A percentile compares a stretch with the other conserved stretches of the same genome.
Conservation (phyloP, 2,329 filamentous ascomycete species). For the Colletotrichum sp. region DNA sequence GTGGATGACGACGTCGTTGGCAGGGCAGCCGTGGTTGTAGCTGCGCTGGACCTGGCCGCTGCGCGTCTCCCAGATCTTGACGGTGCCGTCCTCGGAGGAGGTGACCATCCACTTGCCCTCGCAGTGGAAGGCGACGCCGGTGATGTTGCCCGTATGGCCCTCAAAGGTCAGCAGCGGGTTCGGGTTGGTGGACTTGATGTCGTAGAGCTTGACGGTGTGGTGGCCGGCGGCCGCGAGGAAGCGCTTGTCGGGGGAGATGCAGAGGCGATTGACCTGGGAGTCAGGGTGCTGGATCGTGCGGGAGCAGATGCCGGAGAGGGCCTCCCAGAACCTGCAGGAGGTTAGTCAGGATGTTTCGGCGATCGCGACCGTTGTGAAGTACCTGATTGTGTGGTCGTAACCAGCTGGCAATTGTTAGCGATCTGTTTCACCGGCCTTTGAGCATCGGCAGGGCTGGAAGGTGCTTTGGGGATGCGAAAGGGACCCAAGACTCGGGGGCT, state of each 20-base stretch:
- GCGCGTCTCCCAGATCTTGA: constrained; percentile 96
- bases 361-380: constrained; percentile 16
- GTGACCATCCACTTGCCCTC: constrained; percentile 99
- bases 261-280: constrained; percentile 97
- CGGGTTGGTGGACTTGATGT: constrained; percentile 98
- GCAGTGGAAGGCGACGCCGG: constrained; percentile 95
- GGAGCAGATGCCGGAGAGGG: constrained; percentile 95
- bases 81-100: constrained; percentile 92
- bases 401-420: constrained; percentile 47
- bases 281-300: constrained; percentile 98
- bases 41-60: constrained; percentile 87
- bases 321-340: constrained; percentile 87
- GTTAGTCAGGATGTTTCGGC: neutral
- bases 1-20: constrained; percentile 99
- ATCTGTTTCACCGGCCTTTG: neutral
- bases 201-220: constrained; percentile 94
- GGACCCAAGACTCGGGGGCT: constrained; percentile 18
- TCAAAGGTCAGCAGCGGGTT: constrained; percentile 93
- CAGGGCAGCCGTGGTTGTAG: constrained; percentile 86
- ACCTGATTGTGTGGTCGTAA: constrained; percentile 69
- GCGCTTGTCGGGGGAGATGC: constrained; percentile 97
- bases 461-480: neutral
- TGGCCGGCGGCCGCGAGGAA: constrained; percentile 84
- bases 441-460: neutral
- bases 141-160: constrained; percentile 94